These are phyloP conservation scores for Inonotus obliquus DNA, from an alignment of 1,284 basidiomycete species.

Conservation along the genomic window DNA sequence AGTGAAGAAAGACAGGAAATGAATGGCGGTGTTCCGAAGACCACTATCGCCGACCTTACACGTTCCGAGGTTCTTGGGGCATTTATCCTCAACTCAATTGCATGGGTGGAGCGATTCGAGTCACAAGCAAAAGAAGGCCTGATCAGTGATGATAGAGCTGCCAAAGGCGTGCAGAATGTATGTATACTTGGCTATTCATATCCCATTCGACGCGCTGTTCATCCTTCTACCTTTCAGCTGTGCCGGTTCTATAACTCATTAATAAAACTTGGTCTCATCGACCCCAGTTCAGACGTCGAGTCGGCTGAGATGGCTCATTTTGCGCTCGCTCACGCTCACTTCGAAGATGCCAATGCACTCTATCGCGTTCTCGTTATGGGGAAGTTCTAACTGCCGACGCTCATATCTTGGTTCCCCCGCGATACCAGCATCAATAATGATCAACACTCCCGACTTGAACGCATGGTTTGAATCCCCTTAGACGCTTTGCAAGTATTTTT, in stretches of 20 bases:
- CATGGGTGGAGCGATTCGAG: conserved; percentile 64
- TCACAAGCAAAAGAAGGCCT: conserved; percentile 57
- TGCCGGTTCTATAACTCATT: conserved; percentile 73
- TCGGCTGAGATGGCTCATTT: conserved; percentile 72
- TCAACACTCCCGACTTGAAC: background rate
- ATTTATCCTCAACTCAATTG: conserved; percentile 61
- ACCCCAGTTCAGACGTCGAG: conserved; percentile 55
- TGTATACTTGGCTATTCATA: conserved; percentile 27
- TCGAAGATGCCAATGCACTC: conserved; percentile 68
- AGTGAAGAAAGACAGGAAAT: conserved; percentile 26
- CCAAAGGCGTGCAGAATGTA: conserved; percentile 65
- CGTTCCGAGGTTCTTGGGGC: conserved; percentile 58
- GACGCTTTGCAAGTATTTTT: background rate
- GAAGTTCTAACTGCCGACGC: conserved; percentile 28
- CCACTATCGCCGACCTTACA: conserved; percentile 59
- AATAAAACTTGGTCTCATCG: conserved; percentile 57
- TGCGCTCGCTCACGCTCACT: conserved; percentile 58
- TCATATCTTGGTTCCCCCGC: background rate
- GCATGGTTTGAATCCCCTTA: background rate
- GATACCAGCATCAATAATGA: background rate
- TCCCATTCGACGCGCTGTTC: background rate
- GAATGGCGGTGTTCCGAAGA: conserved; percentile 26
- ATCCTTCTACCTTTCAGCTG: conserved; percentile 40
- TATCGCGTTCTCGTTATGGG: conserved; percentile 53
- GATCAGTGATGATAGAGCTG: conserved; percentile 65